A percentile compares a stretch with the other conserved stretches of the same genome.
These are phyloP conservation scores for Coemansia interrupta DNA, from an alignment of 192 early-diverging fungal genomes.

Conservation along the genomic window DNA sequence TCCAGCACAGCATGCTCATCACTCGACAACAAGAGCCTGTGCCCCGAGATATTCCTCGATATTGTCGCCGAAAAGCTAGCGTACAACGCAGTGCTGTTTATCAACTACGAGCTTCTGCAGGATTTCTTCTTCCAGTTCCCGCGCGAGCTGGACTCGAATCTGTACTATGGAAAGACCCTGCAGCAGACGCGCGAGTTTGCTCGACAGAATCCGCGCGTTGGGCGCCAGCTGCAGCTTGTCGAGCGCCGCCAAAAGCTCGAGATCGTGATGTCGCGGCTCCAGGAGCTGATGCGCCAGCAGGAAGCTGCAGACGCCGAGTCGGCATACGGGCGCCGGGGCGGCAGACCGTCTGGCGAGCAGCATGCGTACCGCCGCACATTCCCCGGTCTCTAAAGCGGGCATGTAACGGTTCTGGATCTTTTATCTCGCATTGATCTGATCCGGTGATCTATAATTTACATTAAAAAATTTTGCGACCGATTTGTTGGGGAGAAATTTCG, in stretches of 20 bases:
- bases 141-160: conserved; percentile 84
- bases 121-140: conserved; percentile 99
- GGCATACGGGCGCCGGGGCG: conserved; percentile 1
- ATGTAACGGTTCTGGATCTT: background rate
- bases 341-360: conserved; percentile 6
- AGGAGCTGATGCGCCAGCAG: conserved; percentile 46
- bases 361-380: conserved; percentile 23
- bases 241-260: conserved; percentile 83
- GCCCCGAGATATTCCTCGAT: conserved; percentile 90
- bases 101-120: conserved; percentile 93
- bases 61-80: conserved; percentile 93
- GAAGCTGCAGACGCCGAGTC: background rate
- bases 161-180: conserved; percentile 82
- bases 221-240: conserved; percentile 80
- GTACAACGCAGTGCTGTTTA: conserved; percentile 94
- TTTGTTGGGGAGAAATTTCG: background rate
- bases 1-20: conserved; percentile 77
- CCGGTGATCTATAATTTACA: background rate
- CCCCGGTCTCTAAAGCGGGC: conserved; percentile 14
- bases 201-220: conserved; percentile 79
- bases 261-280: conserved; percentile 59
- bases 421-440: background rate
- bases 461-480: background rate
- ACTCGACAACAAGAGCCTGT: conserved; percentile 82
- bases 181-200: conserved; percentile 85